These are phyloP conservation scores for Verticillium dahliae DNA, from an alignment of 2,329 filamentous ascomycete genomes.

Conservation along the genomic window DNA sequence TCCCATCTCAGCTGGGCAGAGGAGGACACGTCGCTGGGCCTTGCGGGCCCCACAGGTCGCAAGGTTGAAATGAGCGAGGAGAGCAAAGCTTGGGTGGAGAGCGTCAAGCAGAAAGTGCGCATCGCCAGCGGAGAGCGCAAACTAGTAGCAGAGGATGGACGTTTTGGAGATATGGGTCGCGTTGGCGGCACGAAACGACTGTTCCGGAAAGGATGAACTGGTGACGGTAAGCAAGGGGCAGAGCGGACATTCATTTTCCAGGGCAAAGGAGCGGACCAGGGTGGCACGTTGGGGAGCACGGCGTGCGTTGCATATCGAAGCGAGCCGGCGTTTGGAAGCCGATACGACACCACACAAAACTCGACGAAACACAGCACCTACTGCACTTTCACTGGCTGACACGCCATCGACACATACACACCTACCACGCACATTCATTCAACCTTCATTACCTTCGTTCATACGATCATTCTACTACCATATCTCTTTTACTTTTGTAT, in stretches of 20 bases:
- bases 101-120: constrained; percentile 73
- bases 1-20: constrained; percentile 52
- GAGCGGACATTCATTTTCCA: not conserved
- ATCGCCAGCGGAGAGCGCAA: constrained; percentile 56
- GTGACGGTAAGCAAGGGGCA: not conserved
- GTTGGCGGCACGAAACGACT: constrained; percentile 68
- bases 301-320: not conserved
- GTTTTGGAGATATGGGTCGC: constrained; percentile 65
- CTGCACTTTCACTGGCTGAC: not conserved
- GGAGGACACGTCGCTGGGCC: constrained; percentile 56
- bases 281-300: not conserved
- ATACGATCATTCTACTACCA: not conserved
- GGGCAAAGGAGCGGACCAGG: not conserved
- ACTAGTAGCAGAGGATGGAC: constrained; percentile 19
- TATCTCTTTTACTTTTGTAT: not conserved
- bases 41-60: constrained; percentile 63
- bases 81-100: constrained; percentile 74
- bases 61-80: constrained; percentile 63
- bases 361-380: not conserved
- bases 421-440: not conserved
- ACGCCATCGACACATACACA: not conserved
- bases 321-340: not conserved
- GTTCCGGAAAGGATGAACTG: constrained; percentile 42
- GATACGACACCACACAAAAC: not conserved
- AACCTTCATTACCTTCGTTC: not conserved